Evolutionary conservation across 2,329 filamentous ascomycete genomes (phyloP).

Genomic region (Orbilia ellipsospora): DNA sequence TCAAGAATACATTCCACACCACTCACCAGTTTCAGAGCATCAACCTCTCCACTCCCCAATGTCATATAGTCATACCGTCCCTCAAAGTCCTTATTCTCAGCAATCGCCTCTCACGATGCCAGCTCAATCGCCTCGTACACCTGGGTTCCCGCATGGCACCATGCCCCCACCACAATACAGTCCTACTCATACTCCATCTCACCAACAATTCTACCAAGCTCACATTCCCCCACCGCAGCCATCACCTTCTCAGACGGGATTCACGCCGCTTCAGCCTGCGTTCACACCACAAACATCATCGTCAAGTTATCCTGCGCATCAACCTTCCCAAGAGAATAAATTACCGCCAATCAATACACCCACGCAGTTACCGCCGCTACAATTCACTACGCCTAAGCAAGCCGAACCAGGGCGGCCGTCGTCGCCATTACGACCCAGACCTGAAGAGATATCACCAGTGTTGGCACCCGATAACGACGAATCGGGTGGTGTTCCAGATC

Average conservation of each 20-base stretch:
- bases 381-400: slow-evolving; percentile 34
- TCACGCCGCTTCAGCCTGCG: slow-evolving; percentile 35
- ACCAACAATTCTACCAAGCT: slow-evolving; percentile 21
- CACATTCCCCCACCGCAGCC: slow-evolving; percentile 27
- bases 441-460: slow-evolving; percentile 50
- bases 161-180: slow-evolving; percentile 54
- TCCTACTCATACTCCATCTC: slow-evolving; percentile 35
- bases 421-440: slow-evolving; percentile 37
- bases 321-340: slow-evolving; percentile 29
- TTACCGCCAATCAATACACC: slow-evolving; percentile 48
- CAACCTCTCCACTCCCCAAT: slow-evolving; percentile 46
- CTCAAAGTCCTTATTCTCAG: slow-evolving; percentile 36
- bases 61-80: slow-evolving; percentile 30
- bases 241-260: slow-evolving; percentile 26
- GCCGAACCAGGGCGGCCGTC: slow-evolving; percentile 19
- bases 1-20: slow-evolving; percentile 45
- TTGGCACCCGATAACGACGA: slow-evolving; percentile 37
- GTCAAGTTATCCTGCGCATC: slow-evolving; percentile 3
- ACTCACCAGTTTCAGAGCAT: slow-evolving; percentile 41
- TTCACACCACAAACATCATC: slow-evolving; percentile 21
- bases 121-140: slow-evolving; percentile 39
- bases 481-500: slow-evolving; percentile 25
- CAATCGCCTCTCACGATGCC: slow-evolving; percentile 25
- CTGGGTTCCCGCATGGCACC: slow-evolving; percentile 37
- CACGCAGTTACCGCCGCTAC: slow-evolving; percentile 44